phyloP scores from a whole-genome alignment of 1,284 basidiomycete genomes.

The Leccinum olivaceoglutinosum region DNA sequence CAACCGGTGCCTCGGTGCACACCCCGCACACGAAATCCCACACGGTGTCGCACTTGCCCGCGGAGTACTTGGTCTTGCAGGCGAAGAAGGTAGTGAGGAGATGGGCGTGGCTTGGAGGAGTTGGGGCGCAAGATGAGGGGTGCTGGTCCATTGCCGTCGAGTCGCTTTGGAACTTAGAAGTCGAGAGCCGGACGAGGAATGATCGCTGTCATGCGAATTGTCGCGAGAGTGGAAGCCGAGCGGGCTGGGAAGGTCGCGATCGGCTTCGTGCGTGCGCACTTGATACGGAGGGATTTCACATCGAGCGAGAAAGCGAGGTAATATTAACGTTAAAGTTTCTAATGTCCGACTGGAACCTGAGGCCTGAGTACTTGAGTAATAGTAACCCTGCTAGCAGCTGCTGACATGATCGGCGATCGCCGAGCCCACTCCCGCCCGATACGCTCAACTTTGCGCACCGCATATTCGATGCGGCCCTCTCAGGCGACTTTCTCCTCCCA shows the following conservation, averaged over 20 bases:
- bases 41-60: slow-evolving; percentile 45
- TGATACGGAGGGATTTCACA: too few relatives aligned
- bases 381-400: too few relatives aligned
- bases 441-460: too few relatives aligned
- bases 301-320: too few relatives aligned
- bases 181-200: slow-evolving; percentile 26
- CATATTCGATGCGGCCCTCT: too few relatives aligned
- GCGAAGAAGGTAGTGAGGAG: slow-evolving; percentile 61
- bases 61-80: slow-evolving; percentile 56
- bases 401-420: too few relatives aligned
- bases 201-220: slow-evolving; percentile 19
- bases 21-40: slow-evolving; percentile 62
- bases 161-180: slow-evolving; percentile 29
- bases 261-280: too few relatives aligned
- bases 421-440: too few relatives aligned
- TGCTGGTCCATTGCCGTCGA: slow-evolving; percentile 57
- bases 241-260: slow-evolving; percentile 6
- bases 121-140: slow-evolving; percentile 57
- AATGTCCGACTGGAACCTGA: too few relatives aligned
- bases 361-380: too few relatives aligned
- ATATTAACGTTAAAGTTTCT: too few relatives aligned
- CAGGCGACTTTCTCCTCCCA: too few relatives aligned
- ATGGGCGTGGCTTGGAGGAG: slow-evolving; percentile 45
- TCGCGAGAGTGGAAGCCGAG: slow-evolving; percentile 18
- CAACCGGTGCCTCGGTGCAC: slow-evolving; percentile 34